Evolutionary conservation across 768 basidiomycete species (phyloP), one percentile per base, ranked within the genome.

Genomic region (Leccinum barrowsii): DNA sequence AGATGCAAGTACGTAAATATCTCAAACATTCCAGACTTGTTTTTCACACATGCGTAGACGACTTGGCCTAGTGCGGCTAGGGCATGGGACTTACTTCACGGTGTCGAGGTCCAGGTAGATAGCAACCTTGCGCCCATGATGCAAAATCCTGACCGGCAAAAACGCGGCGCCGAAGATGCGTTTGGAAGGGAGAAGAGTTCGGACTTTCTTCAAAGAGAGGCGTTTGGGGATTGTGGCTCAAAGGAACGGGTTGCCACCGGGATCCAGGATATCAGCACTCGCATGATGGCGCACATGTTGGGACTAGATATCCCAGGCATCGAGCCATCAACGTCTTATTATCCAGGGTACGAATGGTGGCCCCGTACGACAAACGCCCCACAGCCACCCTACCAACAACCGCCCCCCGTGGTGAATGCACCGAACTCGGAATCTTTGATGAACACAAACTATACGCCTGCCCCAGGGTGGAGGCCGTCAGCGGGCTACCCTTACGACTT

Each of bases 31-130:
- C 17, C 55, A 32, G 34, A 59, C 59, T 48, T 57, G 57, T 28
- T 48, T 37, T 55, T 67, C 21, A 68, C 40, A 52, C 40, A 42
- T 35, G 35, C 50, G 21, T 54, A 89, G 88, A 72, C 77, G 55
- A 79, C 85, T 28, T 90, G 89, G 89, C 86, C 89, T 2, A 86
- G 83, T 65, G 87, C 87, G 21, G 75, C 78, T 17, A 82, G 86
- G 35, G 82, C 85, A 47, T 84, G 81, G 74, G 85, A 86, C 46
- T 74, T 90, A 28, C 73, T 90, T 52, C 82, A 85, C 67, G 87
- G 87, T 10, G 86, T 82, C 37, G 82, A 85, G 65, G 75, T 87
- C 32, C 80, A 81, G 28, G 74, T 81, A 12, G 76, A 81, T 57
- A 71, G 73, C 55, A 66, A 75, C 54, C 55, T 73, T 50, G 60